These are phyloP conservation scores for Neoarthrinium moseri DNA, from an alignment of 2,329 filamentous ascomycete species.

Conservation along the genomic window DNA sequence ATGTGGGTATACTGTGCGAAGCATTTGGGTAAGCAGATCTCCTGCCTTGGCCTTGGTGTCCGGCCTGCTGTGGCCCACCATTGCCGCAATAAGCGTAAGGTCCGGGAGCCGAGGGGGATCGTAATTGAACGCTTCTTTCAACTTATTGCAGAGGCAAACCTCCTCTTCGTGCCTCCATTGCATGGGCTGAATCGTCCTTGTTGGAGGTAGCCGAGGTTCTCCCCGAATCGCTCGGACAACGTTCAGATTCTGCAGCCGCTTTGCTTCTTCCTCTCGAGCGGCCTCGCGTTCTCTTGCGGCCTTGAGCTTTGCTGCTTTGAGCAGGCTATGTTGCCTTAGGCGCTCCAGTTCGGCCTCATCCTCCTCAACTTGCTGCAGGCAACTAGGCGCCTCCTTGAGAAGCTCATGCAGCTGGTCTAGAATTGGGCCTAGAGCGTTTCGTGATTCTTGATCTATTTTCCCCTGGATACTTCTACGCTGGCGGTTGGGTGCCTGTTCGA, in stretches of 20 bases:
- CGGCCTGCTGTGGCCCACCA: constrained; percentile 16
- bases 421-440: constrained; percentile 16
- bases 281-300: constrained; percentile 11
- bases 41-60: constrained; percentile 23
- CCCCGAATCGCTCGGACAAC: constrained; percentile 19
- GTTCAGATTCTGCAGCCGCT: constrained; percentile 18
- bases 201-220: background rate
- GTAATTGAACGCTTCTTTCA: constrained; percentile 20
- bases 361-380: constrained; percentile 15
- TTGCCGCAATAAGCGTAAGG: constrained; percentile 19
- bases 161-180: constrained; percentile 26
- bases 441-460: constrained; percentile 4
- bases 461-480: constrained; percentile 5
- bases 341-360: constrained; percentile 7
- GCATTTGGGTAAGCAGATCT: constrained; percentile 22
- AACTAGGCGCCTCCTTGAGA: constrained; percentile 16
- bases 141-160: constrained; percentile 19
- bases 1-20: constrained; percentile 16
- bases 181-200: background rate
- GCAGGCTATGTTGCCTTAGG: constrained; percentile 9
- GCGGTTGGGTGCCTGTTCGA: constrained; percentile 1
- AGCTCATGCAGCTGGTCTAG: constrained; percentile 14
- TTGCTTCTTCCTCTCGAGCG: constrained; percentile 13
- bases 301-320: constrained; percentile 14
- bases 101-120: constrained; percentile 18